Evolutionary conservation across 345 rosid genomes (phyloP).

Genomic region (Populus deltoides): DNA sequence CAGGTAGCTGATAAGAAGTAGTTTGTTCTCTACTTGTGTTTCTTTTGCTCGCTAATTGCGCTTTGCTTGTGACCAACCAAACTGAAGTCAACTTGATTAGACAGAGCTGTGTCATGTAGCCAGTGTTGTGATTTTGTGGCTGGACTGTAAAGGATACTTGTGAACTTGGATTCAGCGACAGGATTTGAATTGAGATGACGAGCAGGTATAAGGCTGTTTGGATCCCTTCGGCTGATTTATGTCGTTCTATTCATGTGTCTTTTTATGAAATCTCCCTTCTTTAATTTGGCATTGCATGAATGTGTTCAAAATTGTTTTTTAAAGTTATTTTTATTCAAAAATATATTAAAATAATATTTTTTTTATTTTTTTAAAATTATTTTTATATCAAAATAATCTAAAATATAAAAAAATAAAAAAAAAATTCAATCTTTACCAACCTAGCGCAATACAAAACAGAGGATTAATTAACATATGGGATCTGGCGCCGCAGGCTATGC

Average conservation of each 20-base stretch:
- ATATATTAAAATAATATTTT: too few relatives aligned
- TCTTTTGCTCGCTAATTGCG: neutral
- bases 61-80: constrained; percentile 8
- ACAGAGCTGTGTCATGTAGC: constrained; percentile 4
- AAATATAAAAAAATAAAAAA: too few relatives aligned
- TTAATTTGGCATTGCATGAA: constrained; percentile 10
- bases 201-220: neutral
- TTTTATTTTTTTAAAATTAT: too few relatives aligned
- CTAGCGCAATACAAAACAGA: too few relatives aligned
- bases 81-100: constrained; percentile 20
- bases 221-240: constrained; percentile 3
- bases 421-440: too few relatives aligned
- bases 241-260: constrained; percentile 21
- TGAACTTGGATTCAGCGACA: neutral
- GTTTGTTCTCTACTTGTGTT: constrained; percentile 20
- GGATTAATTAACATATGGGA: neutral
- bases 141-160: neutral
- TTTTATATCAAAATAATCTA: too few relatives aligned
- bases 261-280: constrained; percentile 2
- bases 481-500: constrained; percentile 5
- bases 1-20: constrained; percentile 10
- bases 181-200: constrained; percentile 4
- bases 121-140: constrained; percentile 14
- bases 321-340: too few relatives aligned
- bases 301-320: neutral